These are phyloP conservation scores for Magnaporthiopsis poae DNA, from an alignment of 2,329 filamentous ascomycete species.

Conservation along the genomic window DNA sequence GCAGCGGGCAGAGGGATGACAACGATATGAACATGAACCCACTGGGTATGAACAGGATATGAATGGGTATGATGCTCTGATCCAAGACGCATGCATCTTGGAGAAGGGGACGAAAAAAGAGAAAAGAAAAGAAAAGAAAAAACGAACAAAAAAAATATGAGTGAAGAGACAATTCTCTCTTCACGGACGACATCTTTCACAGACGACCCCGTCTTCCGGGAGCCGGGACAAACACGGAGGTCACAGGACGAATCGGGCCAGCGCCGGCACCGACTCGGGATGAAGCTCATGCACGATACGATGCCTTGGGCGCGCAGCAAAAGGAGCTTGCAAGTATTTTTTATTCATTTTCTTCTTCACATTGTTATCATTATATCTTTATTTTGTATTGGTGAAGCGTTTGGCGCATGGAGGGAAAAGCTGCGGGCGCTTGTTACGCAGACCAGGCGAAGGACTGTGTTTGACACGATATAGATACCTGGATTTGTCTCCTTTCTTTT, in stretches of 20 bases:
- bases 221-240: neutral
- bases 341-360: neutral
- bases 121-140: neutral
- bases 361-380: too few relatives aligned
- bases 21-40: slow-evolving; percentile 39
- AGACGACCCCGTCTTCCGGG: neutral
- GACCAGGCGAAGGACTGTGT: neutral
- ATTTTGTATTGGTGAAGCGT: neutral
- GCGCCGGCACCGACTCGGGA: neutral
- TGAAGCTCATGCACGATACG: neutral
- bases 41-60: slow-evolving; percentile 48
- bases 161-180: neutral
- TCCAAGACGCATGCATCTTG: neutral
- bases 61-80: slow-evolving; percentile 12
- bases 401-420: neutral
- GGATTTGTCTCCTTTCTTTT: neutral
- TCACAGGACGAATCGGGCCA: neutral
- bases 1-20: slow-evolving; percentile 14
- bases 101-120: neutral
- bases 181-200: neutral
- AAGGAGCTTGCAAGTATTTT: neutral
- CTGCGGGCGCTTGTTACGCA: neutral
- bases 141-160: neutral
- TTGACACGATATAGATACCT: neutral
- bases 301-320: neutral